A percentile compares a stretch with the other conserved stretches of the same genome.
Conservation (phyloP, 805 yeast genomes). For the Yarrowia sp. region DNA sequence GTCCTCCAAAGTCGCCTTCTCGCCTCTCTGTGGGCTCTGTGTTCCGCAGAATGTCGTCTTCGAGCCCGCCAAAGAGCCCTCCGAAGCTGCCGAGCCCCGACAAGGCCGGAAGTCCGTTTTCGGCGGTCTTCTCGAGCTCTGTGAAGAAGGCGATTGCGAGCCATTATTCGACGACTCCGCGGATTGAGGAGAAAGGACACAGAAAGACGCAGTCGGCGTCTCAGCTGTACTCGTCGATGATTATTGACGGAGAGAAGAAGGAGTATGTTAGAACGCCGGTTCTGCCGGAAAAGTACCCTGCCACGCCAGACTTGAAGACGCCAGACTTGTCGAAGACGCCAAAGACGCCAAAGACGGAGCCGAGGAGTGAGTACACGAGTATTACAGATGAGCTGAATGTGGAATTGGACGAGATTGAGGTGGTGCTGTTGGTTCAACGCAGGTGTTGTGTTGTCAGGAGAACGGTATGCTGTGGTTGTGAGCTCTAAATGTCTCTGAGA, state of each 20-base stretch:
- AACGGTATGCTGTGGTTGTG: too few species aligned
- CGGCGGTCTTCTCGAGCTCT: not conserved
- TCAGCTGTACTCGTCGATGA: slow-evolving; percentile 5
- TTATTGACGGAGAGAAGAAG: not conserved
- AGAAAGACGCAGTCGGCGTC: not conserved
- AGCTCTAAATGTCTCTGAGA: too few species aligned
- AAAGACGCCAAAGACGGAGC: not conserved
- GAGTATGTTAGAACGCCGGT: not conserved
- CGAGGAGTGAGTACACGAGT: not conserved
- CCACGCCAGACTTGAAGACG: not conserved
- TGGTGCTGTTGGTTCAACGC: too few species aligned
- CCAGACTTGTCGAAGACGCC: not conserved
- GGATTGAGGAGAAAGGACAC: not conserved
- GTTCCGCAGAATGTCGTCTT: not conserved
- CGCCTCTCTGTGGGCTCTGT: not conserved
- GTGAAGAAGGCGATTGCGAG: not conserved
- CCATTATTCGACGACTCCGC: not conserved
- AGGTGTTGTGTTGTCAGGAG: too few species aligned
- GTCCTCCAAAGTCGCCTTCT: not conserved
- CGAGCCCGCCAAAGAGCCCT: slow-evolving; percentile 4
- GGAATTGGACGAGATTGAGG: not conserved
- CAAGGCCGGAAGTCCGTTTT: not conserved
- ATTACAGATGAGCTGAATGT: not conserved
- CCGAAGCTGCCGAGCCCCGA: not conserved
- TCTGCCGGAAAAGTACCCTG: not conserved